Conservation (phyloP, 257 asterid genomes). For the Ophiorrhiza pumila region DNA sequence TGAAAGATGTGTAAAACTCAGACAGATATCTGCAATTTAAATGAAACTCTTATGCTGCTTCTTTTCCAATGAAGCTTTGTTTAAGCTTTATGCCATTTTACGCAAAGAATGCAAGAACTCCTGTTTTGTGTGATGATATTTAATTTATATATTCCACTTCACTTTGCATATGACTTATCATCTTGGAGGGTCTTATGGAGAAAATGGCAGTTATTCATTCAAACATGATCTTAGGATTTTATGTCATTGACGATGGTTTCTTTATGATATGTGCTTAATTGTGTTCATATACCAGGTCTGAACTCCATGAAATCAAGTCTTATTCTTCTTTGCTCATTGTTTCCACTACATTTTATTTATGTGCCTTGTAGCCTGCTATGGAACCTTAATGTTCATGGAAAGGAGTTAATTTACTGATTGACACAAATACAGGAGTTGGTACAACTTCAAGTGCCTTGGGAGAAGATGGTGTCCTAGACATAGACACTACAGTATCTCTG, state of each 20-base stretch:
- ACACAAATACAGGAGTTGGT: conserved; percentile 45
- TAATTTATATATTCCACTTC: neutral
- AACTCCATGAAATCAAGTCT: neutral
- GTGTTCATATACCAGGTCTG: neutral
- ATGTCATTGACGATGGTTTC: neutral
- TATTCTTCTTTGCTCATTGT: too few relatives aligned
- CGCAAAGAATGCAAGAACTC: neutral
- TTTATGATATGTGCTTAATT: neutral
- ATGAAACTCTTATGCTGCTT: neutral
- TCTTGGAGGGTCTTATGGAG: neutral
- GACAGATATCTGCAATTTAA: neutral
- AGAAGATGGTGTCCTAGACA: conserved; percentile 57
- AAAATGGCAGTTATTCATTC: neutral
- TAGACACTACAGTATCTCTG: conserved; percentile 54
- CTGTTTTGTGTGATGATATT: neutral
- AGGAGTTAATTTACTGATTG: neutral
- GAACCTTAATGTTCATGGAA: neutral
- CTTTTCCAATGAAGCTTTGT: neutral
- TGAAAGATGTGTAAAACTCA: neutral
- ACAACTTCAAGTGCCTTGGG: conserved; percentile 52
- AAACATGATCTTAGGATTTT: neutral
- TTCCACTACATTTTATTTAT: too few relatives aligned
- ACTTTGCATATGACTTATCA: neutral
- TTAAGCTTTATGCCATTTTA: neutral
- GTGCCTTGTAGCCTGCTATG: neutral